These are phyloP conservation scores for Solanum sejunctum DNA, from an alignment of 257 asterid genomes.

Conservation along the genomic window DNA sequence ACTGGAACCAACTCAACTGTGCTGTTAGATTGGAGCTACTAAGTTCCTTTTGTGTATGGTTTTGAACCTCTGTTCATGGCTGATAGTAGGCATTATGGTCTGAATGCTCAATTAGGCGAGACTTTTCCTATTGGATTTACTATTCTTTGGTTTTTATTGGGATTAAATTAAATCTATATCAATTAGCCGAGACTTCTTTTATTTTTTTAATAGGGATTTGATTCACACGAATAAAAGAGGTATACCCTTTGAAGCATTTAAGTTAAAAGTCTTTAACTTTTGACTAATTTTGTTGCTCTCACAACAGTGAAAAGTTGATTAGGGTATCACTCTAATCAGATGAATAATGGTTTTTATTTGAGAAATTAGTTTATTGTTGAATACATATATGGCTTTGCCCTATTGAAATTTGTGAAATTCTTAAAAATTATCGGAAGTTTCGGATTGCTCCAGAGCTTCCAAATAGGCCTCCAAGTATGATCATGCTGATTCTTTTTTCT, in stretches of 20 bases:
- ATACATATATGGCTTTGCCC: conserved; percentile 95
- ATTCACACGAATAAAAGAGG: not conserved
- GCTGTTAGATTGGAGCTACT: not conserved
- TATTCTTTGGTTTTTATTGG: not conserved
- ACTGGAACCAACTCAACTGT: not conserved
- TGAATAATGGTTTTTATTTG: not conserved
- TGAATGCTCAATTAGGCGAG: conserved; percentile 20
- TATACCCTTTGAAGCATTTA: not conserved
- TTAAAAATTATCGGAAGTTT: conserved; percentile 50
- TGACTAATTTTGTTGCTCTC: not conserved
- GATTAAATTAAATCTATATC: not conserved
- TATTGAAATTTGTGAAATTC: conserved; percentile 82
- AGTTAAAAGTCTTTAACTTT: not conserved
- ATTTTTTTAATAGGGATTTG: not conserved
- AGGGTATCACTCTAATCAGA: not conserved
- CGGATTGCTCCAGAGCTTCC: conserved; percentile 76
- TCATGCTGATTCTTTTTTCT: not conserved
- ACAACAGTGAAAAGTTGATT: not conserved
- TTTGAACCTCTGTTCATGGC: conserved; percentile 14
- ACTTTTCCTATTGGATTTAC: not conserved
- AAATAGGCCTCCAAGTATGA: conserved; percentile 63
- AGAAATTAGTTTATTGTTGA: not conserved
- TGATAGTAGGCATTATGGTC: conserved; percentile 15
- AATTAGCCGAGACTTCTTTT: not conserved
- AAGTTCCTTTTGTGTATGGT: not conserved